Evolutionary conservation across 2,329 filamentous ascomycete species (phyloP), one percentile per base, ranked within the genome.

Genomic region (Cordyceps cateniannulata): DNA sequence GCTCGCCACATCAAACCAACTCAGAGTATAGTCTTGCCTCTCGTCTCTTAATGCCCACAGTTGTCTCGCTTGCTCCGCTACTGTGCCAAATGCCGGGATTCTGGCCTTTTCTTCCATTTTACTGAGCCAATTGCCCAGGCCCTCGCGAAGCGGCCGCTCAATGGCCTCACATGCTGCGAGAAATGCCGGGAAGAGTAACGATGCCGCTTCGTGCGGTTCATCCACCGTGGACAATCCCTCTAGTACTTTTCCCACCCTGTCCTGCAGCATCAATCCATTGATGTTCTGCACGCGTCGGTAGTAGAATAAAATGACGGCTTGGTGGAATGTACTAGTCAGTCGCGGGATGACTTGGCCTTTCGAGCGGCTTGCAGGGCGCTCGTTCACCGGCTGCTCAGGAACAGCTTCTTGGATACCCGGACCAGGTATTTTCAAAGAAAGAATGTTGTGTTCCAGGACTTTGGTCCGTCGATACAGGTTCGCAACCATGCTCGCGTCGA

Each of bases 231-330:
- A 27, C 22, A 57, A 22, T 20, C 27, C 20, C 9, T 22, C 49
- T 12, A 60, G 27, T 20, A 60, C 40, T n/a, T 47, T 60, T 16
- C 27, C 38, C 20, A 52, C 57, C 16, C 29, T 42, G 24, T 60
- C 40, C 20, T 60, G 57, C 40, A 60, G 20, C 40, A 60, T 60
- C 27, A 60, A 20, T 5, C 32, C 57, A 45, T 60, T 60, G 29
- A 60, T 53, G 10, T 60, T 60, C 16, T 60, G 57, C 10, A 60
- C 40, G 3, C 57, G 22, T 27, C 57, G 25, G 42, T 60, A 60
- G 38, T 53, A 60, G 10, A 60, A 60, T 27, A 60, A 14, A 8
- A 53, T 53, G 14, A 53, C 27, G 18, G 48, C 57, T n/a, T 60
- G 48, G 24, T 48, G 57, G 14, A 60, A 53, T 3, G 57, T 27